These are phyloP conservation scores for Penicillium samsonianum DNA, from an alignment of 495 filamentous ascomycete species.

Conservation along the genomic window DNA sequence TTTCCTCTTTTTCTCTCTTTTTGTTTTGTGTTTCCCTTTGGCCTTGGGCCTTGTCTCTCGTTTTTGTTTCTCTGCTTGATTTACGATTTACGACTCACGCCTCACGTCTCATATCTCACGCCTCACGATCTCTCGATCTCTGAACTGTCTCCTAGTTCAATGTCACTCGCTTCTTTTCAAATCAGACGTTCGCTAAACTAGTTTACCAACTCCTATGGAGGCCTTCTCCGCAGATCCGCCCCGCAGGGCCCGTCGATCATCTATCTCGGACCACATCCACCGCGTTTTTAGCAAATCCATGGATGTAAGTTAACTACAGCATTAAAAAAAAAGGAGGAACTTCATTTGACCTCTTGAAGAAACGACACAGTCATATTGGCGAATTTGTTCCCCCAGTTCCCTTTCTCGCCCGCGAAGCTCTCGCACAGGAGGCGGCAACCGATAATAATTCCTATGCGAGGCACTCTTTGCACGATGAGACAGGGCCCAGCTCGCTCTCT, in stretches of 20 bases:
- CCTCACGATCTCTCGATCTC: neutral
- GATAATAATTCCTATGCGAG: constrained; percentile 3
- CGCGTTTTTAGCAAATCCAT: constrained; percentile 31
- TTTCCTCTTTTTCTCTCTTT: neutral
- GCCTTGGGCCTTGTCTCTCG: constrained; percentile 4
- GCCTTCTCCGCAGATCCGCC: constrained; percentile 15
- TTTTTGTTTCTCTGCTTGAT: neutral
- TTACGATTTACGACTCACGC: neutral
- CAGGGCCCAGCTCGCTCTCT: constrained; percentile 19
- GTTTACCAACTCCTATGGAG: constrained; percentile 15
- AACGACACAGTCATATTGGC: constrained; percentile 18
- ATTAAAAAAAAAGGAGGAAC: no score
- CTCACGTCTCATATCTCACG: neutral
- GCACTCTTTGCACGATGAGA: constrained; percentile 18
- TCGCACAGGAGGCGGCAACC: constrained; percentile 5
- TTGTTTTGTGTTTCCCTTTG: neutral
- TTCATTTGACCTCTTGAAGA: constrained; percentile 23
- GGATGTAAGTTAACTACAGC: constrained; percentile 25
- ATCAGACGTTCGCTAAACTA: neutral
- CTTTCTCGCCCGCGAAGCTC: constrained; percentile 5
- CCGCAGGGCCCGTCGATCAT: constrained; percentile 35
- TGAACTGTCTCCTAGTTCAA: neutral
- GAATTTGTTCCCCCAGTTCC: neutral
- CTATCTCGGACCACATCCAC: constrained; percentile 40
- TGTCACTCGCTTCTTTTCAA: constrained; percentile 9